Evolutionary conservation across 768 basidiomycete genomes (phyloP).

Genomic region (Amyloporia xantha): DNA sequence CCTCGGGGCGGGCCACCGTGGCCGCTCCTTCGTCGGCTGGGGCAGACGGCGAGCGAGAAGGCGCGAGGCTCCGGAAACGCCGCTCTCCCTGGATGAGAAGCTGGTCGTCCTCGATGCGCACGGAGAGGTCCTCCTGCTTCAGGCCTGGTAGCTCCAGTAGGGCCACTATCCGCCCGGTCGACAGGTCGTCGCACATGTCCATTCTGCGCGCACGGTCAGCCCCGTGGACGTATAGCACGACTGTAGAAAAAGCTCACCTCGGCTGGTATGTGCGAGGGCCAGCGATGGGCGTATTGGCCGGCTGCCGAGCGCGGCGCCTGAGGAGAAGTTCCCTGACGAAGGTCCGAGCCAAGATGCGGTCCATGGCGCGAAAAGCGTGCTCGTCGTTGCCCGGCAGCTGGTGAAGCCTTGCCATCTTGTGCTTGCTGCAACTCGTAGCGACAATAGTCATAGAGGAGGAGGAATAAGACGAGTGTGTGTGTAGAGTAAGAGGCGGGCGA

Average conservation of each 20-base stretch:
- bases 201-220: slow-evolving; percentile 22
- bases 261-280: slow-evolving; percentile 5
- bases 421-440: slow-evolving; percentile 2
- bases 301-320: slow-evolving; percentile 1
- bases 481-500: neutral
- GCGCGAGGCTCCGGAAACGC: slow-evolving; percentile 12
- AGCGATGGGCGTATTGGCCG: too few species aligned
- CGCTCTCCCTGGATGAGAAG: slow-evolving; percentile 33
- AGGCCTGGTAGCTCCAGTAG: slow-evolving; percentile 36
- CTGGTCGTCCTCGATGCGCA: slow-evolving; percentile 25
- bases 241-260: slow-evolving; percentile 4
- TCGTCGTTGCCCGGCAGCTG: slow-evolving; percentile 5
- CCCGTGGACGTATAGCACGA: neutral
- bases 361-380: slow-evolving; percentile 5
- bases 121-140: slow-evolving; percentile 27
- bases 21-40: neutral
- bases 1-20: neutral
- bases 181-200: slow-evolving; percentile 33
- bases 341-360: slow-evolving; percentile 12
- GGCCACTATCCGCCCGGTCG: slow-evolving; percentile 27
- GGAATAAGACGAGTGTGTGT: slow-evolving; percentile 6
- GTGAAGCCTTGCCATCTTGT: slow-evolving; percentile 5
- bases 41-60: neutral
- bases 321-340: slow-evolving; percentile 6
- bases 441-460: neutral